Base-by-base conservation (phyloP, 1,284 basidiomycete species). In the Pholiota adiposa region DNA sequence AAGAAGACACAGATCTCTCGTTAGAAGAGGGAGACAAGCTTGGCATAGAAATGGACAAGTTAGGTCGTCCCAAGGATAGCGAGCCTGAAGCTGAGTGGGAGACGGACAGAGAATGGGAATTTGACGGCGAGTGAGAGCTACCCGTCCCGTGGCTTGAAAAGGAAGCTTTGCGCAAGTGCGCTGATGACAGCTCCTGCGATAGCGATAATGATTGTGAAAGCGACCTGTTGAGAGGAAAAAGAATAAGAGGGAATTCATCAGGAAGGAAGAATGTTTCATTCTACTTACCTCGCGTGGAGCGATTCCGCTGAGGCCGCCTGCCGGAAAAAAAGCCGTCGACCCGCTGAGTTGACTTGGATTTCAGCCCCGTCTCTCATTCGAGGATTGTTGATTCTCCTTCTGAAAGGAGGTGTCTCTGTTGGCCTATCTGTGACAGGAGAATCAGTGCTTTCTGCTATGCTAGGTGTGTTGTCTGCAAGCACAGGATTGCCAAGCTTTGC, bases 181-280 rank as follows among this genome's bases (percentile, higher is more conserved):
- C 92, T 80, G 88, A 95, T 67, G 90, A 96, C 65, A 96, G 87
- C 86, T 97, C 94, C 93, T 96, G 94, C 79, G 94, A 96, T 68
- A 96, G 88, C 81, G 94, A 96, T 80, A 89, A 86, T 71, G 92
- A 94, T 78, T 91, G 89, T 79, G 88, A 90, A 67, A 90, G 86
- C 85, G 92, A 92, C 83, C 89, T 89, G 69, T n/a, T n/a, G n/a
- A n/a, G n/a, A n/a, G n/a, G n/a, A 52, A 60, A 60, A 44, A 60
- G 38, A 12, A 44, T 41, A 56, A 41, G 6, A 56, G 56, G 46
- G 48, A 31, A 56, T 33, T 21, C 50, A 66, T 44, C 36, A 61
- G 69, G 66, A n/a, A 61, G 69, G 66, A n/a, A 44, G 56, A 44
- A 21, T 36, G 62, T 9, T 44, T 31, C 16, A 18, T 33, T 48